Evolutionary conservation across 345 rosid genomes (phyloP).

Genomic region (Carallia brachiata): DNA sequence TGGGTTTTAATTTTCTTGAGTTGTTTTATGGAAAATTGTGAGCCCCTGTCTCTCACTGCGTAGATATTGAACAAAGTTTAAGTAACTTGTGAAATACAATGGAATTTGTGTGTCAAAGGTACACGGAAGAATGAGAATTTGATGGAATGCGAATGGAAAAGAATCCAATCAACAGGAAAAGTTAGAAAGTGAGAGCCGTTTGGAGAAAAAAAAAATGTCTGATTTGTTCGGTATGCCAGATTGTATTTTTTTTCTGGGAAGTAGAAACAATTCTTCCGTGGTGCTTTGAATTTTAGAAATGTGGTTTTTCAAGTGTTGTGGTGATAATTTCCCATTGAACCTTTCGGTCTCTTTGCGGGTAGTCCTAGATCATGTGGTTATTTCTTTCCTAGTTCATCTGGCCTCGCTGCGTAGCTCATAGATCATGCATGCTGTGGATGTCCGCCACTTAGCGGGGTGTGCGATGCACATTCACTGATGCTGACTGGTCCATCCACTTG

Average conservation of each 20-base stretch:
- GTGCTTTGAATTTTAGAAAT: conserved; percentile 37
- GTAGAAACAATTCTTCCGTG: not conserved
- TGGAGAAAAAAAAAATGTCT: too few relatives aligned
- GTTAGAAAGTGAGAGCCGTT: too few relatives aligned
- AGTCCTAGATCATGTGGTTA: conserved; percentile 63
- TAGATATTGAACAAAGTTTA: too few relatives aligned
- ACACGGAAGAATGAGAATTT: too few relatives aligned
- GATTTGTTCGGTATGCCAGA: too few relatives aligned
- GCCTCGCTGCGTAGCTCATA: conserved; percentile 18
- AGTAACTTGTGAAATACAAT: too few relatives aligned
- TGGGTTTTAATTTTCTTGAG: not conserved
- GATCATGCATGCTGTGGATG: conserved; percentile 40
- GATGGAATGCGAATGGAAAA: too few relatives aligned
- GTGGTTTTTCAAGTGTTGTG: conserved; percentile 56
- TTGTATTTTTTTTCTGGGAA: not conserved
- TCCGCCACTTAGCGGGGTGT: conserved; percentile 54
- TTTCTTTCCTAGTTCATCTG: conserved; percentile 51
- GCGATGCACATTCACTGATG: conserved; percentile 36
- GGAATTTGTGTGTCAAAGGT: too few relatives aligned
- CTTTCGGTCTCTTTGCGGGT: conserved; percentile 59
- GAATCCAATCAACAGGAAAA: too few relatives aligned
- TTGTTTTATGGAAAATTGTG: not conserved
- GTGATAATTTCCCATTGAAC: conserved; percentile 59
- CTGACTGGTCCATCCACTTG: conserved; percentile 13
- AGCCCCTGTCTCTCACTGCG: too few relatives aligned